Evolutionary conservation across 2,329 filamentous ascomycete genomes (phyloP).

Genomic region (Orbilia javanica): DNA sequence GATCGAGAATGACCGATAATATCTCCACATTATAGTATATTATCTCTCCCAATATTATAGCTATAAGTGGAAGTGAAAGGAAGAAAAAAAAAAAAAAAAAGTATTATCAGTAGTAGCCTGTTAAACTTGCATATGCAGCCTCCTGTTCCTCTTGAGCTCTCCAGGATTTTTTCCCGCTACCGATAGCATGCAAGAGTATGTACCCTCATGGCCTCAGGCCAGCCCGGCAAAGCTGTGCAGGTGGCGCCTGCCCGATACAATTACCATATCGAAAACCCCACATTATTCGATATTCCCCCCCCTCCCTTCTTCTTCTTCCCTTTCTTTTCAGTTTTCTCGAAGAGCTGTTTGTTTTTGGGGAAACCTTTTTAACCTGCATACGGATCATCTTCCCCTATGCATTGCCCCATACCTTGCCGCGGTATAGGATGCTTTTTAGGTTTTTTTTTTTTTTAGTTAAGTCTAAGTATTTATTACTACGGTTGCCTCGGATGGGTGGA

Average conservation of each 20-base stretch:
- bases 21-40: slow-evolving; percentile 7
- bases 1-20: background rate
- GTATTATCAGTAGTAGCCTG: too few species aligned
- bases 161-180: slow-evolving; percentile 4
- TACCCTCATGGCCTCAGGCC: too few species aligned
- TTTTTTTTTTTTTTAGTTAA: background rate
- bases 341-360: background rate
- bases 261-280: slow-evolving; percentile 27
- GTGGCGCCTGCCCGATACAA: slow-evolving; percentile 21
- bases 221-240: background rate
- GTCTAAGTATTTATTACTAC: background rate
- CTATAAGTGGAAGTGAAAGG: too few species aligned
- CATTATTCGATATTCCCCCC: too few species aligned
- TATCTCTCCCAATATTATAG: background rate
- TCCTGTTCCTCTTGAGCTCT: background rate
- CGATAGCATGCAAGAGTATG: too few species aligned
- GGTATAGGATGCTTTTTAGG: background rate
- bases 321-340: background rate
- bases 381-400: slow-evolving; percentile 13
- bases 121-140: background rate
- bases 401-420: background rate
- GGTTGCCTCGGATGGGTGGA: slow-evolving; percentile 7
- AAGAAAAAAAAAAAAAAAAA: too few species aligned
- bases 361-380: background rate
- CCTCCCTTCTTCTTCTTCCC: too few species aligned